Conservation (phyloP, 2,329 filamentous ascomycete genomes). For the Rosellinia necatrix region DNA sequence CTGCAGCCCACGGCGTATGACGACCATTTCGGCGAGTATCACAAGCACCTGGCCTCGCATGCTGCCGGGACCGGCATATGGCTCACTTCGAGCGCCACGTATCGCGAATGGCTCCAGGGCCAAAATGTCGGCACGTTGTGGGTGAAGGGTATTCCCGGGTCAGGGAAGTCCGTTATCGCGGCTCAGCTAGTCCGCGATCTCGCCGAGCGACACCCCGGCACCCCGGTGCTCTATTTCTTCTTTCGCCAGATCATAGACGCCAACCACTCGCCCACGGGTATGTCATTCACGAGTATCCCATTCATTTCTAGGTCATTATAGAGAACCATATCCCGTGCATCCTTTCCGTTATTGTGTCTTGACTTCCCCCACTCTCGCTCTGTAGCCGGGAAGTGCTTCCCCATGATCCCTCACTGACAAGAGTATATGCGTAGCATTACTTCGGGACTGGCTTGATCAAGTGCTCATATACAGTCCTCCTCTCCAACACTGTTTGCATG, state of each 20-base stretch:
- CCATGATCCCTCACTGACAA: conserved; percentile 2
- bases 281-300: not conserved
- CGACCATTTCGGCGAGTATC: conserved; percentile 1
- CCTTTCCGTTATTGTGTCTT: not conserved
- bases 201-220: conserved; percentile 15
- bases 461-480: conserved; percentile 38
- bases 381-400: not conserved
- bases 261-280: conserved; percentile 39
- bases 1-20: conserved; percentile 9
- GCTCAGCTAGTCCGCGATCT: conserved; percentile 34
- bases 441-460: conserved; percentile 45
- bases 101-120: conserved; percentile 5
- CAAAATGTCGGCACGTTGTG: conserved; percentile 1
- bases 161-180: conserved; percentile 45
- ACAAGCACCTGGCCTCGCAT: conserved; percentile 9
- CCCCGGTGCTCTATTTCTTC: conserved; percentile 46
- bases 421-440: conserved; percentile 24
- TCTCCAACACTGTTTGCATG: conserved; percentile 36
- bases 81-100: conserved; percentile 5
- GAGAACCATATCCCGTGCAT: not conserved
- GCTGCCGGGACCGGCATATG: conserved; percentile 14
- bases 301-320: not conserved
- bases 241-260: conserved; percentile 46
- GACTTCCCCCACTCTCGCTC: not conserved
- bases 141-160: conserved; percentile 18